A percentile compares a stretch with the other conserved stretches of the same genome.
Evolutionary conservation across 768 basidiomycete species (phyloP).

Genomic region (Trametes maxima): DNA sequence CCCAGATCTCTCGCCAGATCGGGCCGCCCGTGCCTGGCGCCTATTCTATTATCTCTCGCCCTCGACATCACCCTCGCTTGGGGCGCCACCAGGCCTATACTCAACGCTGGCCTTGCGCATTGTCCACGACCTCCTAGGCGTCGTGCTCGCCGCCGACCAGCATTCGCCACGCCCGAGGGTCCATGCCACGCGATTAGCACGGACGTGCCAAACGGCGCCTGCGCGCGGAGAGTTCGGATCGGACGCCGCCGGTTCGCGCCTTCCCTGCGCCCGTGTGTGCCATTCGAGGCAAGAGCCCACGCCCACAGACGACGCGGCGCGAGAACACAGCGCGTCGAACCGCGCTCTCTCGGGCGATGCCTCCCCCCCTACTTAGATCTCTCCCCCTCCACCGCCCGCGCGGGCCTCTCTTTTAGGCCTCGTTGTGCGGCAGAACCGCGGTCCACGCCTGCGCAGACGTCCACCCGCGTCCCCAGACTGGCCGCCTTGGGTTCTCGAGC

Average conservation of each 20-base stretch:
- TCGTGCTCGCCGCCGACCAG: not conserved
- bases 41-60: not conserved
- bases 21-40: slow-evolving; percentile 18
- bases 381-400: no score
- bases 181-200: not conserved
- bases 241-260: slow-evolving; percentile 11
- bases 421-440: no score
- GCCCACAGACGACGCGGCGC: no score
- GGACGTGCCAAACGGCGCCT: not conserved
- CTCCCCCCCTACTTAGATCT: no score
- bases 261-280: not conserved
- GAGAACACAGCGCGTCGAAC: no score
- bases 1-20: slow-evolving; percentile 13
- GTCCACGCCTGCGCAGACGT: not conserved
- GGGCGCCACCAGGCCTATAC: not conserved
- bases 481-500: slow-evolving; percentile 4
- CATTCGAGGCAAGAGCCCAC: not conserved
- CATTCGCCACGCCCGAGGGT: not conserved
- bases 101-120: not conserved
- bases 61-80: not conserved
- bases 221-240: slow-evolving; percentile 5
- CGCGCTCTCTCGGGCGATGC: no score
- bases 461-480: not conserved
- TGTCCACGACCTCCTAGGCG: no score
- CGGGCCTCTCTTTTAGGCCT: no score